Base-by-base conservation (phyloP, 2,329 filamentous ascomycete genomes). In the Cladosporium sp. region DNA sequence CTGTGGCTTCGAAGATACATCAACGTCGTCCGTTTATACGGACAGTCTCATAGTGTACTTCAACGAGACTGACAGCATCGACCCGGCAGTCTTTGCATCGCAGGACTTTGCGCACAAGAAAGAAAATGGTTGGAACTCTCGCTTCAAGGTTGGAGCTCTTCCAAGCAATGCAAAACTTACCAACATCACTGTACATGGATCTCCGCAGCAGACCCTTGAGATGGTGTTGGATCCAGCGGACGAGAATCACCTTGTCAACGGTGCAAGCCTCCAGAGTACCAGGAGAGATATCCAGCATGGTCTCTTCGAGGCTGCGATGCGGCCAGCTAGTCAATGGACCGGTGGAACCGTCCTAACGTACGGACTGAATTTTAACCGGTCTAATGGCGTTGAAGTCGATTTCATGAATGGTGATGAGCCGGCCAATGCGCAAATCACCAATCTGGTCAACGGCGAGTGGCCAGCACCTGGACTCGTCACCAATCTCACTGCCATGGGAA, bases 1-100 rank as follows among this genome's bases (percentile, higher is more conserved):
- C 32, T 79, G 77, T 59, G 77, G 77, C 12, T 79, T 73, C 58
- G 72, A 71, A 60, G 75, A 79, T 60, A 42, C 58, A 1, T 56
- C 61, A 4, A 71, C 72, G 3, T 61, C 68, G 4, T 60, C 70
- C 9, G 56, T 77, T 19, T 78, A 73, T 56, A 79, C 76, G 1
- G 76, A 79, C 37, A 72, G 72, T n/a, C 66, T 75, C n/a, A 74
- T 78, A 36, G 68, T 75, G 6, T 79, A 78, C 62, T 79, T 78
- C 70, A 79, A 79, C 59, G 77, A 78, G 57, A 74, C 76, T 4
- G 60, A 62, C 7, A 24, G 20, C 62, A 57, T 45, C 53, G 74
- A 28, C 67, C 70, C 32, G 13, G 48, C 60, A 1, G 56, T 67
- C 3, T 74, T 77, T 37, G 28, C 70, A 3, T 63, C 69, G 4